Evolutionary conservation across 495 filamentous ascomycete genomes (phyloP), one percentile per base, ranked within the genome.

Genomic region (Tuber calosporum): DNA sequence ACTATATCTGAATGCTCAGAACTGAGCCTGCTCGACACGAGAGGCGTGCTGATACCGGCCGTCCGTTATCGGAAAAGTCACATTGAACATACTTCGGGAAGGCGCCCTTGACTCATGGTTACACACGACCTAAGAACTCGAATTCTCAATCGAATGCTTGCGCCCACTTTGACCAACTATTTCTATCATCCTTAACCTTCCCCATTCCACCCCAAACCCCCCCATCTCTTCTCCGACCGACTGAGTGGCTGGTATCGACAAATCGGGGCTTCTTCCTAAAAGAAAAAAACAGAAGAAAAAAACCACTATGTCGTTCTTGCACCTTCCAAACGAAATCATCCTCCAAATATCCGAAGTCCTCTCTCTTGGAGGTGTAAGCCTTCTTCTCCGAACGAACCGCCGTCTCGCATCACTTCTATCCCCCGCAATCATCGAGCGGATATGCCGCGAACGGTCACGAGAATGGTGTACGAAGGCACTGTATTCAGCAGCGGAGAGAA

Each of bases 271-370:
- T n/a, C 39, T 68, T 48, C 26, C 40, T 36, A 17, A 45, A 45
- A 15, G 13, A 43, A 37, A 1, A 13, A 45, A 34, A n/a, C 4
- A 48, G 45, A 0, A 15, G 26, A 26, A 58, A 13, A 4, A 53
- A 4, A 2, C 30, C 36, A 15, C 20, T 8, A 68, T 34, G 45
- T 41, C 37, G 42, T 70, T 73, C 41, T 26, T 73, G 17, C 39
- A 42, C 41, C 39, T 78, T 53, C 76, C 76, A 19, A 76, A 66
- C 5, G 76, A 78, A 42, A 42, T 76, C 6, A 43, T 78, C 34
- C 71, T 76, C 39, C 74, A 73, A 39, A 69, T 76, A 41, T 45
- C 71, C 8, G 68, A 67, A 15, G 66, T 48, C 34, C 53, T 78
- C 22, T 41, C 48, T 40, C 26, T 72, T 20, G 22, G 41, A 7